phyloP scores from a whole-genome alignment of 1,284 basidiomycete genomes.

The Heterobasidion irregulare region DNA sequence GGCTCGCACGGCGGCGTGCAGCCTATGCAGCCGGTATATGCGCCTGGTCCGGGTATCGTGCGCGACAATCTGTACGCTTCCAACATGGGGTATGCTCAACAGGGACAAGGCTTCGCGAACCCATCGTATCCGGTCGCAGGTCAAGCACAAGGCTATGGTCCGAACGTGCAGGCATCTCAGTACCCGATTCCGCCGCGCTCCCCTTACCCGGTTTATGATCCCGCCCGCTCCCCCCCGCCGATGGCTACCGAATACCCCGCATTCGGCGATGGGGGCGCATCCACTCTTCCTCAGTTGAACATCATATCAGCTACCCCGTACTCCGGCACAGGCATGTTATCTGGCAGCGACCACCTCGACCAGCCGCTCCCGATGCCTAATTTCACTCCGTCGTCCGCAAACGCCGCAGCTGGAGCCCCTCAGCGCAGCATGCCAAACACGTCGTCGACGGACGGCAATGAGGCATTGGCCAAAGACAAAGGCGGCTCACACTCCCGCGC shows the following conservation, averaged over 20 bases:
- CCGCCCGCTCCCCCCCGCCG: not conserved
- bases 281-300: not conserved
- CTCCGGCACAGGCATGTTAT: not conserved
- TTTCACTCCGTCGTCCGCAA: too few relatives aligned
- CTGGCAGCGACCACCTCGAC: too few relatives aligned
- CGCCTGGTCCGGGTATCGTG: not conserved
- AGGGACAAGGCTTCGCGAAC: not conserved
- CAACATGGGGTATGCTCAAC: not conserved
- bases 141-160: not conserved
- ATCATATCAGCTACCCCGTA: not conserved
- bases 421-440: too few relatives aligned
- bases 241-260: not conserved
- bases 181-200: not conserved
- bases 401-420: too few relatives aligned
- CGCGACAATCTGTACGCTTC: not conserved
- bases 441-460: too few relatives aligned
- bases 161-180: not conserved
- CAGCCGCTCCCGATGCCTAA: too few relatives aligned
- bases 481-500: slow-evolving; percentile 11
- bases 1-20: not conserved
- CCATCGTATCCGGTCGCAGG: not conserved
- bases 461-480: too few relatives aligned
- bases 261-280: not conserved
- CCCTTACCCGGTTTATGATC: not conserved
- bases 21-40: not conserved